Evolutionary conservation across 2,329 filamentous ascomycete genomes (phyloP).

Genomic region (Colletotrichum sp.): DNA sequence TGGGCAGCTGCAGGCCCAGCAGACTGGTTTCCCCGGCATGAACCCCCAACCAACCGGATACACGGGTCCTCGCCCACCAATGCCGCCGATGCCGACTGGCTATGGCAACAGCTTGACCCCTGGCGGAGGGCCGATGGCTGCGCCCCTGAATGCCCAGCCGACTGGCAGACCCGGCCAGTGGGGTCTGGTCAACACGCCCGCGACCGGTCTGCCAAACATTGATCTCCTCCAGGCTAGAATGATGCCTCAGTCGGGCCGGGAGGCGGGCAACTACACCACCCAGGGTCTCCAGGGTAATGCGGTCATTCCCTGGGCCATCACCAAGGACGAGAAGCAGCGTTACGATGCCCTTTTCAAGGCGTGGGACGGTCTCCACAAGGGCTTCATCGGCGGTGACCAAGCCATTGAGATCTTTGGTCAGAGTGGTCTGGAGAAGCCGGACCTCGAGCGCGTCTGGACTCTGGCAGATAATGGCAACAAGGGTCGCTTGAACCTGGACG

Average conservation of each 20-base stretch:
- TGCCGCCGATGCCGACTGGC: slow-evolving; percentile 81
- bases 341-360: slow-evolving; percentile 95
- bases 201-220: slow-evolving; percentile 89
- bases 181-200: slow-evolving; percentile 96
- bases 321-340: slow-evolving; percentile 96
- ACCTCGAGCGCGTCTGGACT: slow-evolving; percentile 94
- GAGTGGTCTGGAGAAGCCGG: slow-evolving; percentile 88
- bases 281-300: slow-evolving; percentile 90
- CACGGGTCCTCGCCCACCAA: slow-evolving; percentile 75
- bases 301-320: slow-evolving; percentile 97
- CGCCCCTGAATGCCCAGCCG: slow-evolving; percentile 86
- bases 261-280: slow-evolving; percentile 82
- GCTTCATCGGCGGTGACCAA: slow-evolving; percentile 88
- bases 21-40: slow-evolving; percentile 72
- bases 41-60: slow-evolving; percentile 76
- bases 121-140: slow-evolving; percentile 65
- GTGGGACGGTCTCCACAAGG: slow-evolving; percentile 95
- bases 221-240: slow-evolving; percentile 90
- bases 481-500: slow-evolving; percentile 91
- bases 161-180: slow-evolving; percentile 94
- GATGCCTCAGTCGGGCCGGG: slow-evolving; percentile 96
- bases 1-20: slow-evolving; percentile 69
- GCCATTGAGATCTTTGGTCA: slow-evolving; percentile 98
- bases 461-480: slow-evolving; percentile 93
- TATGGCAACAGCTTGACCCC: slow-evolving; percentile 62